phyloP scores from a whole-genome alignment of 495 filamentous ascomycete species.

The Annulohypoxylon moriforme region DNA sequence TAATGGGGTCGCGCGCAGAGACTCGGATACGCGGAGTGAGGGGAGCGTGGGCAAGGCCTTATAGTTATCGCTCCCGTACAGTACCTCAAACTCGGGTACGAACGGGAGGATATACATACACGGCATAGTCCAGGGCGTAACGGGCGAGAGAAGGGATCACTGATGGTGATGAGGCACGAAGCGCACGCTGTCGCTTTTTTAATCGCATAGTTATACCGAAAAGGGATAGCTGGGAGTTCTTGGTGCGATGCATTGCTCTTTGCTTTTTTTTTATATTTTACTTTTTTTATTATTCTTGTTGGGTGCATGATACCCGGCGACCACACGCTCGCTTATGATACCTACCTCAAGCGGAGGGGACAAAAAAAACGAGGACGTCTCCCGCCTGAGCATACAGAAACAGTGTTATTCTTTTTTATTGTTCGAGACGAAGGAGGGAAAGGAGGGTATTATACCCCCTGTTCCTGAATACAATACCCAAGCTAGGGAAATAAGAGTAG shows the following conservation, averaged over 20 bases:
- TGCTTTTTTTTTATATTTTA: not conserved
- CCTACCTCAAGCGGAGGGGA: slow-evolving; percentile 9
- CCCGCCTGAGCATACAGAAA: slow-evolving; percentile 15
- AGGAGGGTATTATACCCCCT: not conserved
- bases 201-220: slow-evolving; percentile 25
- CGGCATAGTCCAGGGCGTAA: not conserved
- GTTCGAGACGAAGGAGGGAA: slow-evolving; percentile 8
- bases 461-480: slow-evolving; percentile 24
- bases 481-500: slow-evolving; percentile 12
- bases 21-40: slow-evolving; percentile 33
- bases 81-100: not conserved
- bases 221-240: slow-evolving; percentile 32
- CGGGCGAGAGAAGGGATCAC: slow-evolving; percentile 3
- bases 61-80: slow-evolving; percentile 15
- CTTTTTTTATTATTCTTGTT: slow-evolving; percentile 22
- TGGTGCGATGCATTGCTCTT: slow-evolving; percentile 37
- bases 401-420: slow-evolving; percentile 1
- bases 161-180: slow-evolving; percentile 19
- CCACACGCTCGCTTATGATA: slow-evolving; percentile 41
- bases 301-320: slow-evolving; percentile 37
- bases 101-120: not conserved
- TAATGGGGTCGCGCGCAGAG: slow-evolving; percentile 25
- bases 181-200: slow-evolving; percentile 18
- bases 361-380: slow-evolving; percentile 5
- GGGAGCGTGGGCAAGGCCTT: slow-evolving; percentile 57